Evolutionary conservation across 305 asterid genomes (phyloP).

Genomic region (Fraxinus paxiana): DNA sequence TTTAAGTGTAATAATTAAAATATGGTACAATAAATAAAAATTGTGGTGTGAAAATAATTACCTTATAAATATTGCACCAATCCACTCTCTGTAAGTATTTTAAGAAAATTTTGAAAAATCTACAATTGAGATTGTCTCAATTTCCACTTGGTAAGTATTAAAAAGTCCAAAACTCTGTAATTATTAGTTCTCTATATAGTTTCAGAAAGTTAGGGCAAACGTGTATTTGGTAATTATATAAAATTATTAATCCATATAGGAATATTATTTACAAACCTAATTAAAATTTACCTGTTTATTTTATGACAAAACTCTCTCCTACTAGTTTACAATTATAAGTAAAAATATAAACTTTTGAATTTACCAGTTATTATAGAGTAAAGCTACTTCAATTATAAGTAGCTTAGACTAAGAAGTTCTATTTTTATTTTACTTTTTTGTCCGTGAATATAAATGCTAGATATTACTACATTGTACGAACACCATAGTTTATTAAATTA

Average conservation of each 20-base stretch:
- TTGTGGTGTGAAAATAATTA: too few species aligned
- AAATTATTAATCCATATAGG: neutral
- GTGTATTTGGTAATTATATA: constrained; percentile 13
- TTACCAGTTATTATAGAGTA: neutral
- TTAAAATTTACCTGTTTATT: neutral
- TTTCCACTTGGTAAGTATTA: neutral
- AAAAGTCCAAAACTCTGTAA: too few species aligned
- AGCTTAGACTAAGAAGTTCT: neutral
- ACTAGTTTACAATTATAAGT: too few species aligned
- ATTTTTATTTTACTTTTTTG: too few species aligned
- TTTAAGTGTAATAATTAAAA: too few species aligned
- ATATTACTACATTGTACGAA: neutral
- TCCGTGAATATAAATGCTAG: neutral
- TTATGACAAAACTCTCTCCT: neutral
- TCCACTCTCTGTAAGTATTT: neutral
- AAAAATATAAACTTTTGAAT: too few species aligned
- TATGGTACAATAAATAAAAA: too few species aligned
- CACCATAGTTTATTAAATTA: too few species aligned
- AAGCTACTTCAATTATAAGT: too few species aligned
- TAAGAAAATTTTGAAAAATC: neutral
- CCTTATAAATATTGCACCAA: neutral
- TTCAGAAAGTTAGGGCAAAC: too few species aligned
- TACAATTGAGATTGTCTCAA: constrained; percentile 1
- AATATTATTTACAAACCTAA: neutral
- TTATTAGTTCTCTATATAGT: too few species aligned